A percentile compares a stretch with the other conserved stretches of the same genome.
These are phyloP conservation scores for Chlorella sp. DNA, from an alignment of 139 green algal species.

Conservation along the genomic window DNA sequence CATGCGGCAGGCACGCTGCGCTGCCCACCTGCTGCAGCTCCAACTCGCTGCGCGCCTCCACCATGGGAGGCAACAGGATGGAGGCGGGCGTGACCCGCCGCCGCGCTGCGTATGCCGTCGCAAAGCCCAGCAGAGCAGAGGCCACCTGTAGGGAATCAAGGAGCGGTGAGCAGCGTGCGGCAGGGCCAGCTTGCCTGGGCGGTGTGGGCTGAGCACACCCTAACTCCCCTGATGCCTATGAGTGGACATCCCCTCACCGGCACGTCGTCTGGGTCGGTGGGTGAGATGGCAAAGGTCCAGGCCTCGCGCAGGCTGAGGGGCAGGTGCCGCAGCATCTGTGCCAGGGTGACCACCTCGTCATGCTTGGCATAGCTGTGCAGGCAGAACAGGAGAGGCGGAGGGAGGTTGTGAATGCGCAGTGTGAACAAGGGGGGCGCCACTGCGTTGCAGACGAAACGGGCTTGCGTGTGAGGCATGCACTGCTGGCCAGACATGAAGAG, in stretches of 20 bases:
- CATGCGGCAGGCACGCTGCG: no score
- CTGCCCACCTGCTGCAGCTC: constrained; percentile 47
- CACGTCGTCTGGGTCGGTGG: constrained; percentile 46
- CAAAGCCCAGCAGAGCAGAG: constrained; percentile 59
- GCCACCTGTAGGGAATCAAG: neutral
- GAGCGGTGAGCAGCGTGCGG: no score
- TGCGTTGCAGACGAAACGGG: no score
- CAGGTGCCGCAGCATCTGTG: constrained; percentile 55
- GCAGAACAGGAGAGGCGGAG: neutral
- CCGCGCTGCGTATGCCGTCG: constrained; percentile 32
- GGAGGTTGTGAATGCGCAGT: no score
- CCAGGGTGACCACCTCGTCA: constrained; percentile 31
- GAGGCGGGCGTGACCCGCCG: constrained; percentile 31
- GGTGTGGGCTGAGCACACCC: no score
- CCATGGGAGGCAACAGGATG: constrained; percentile 38
- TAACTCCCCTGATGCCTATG: no score
- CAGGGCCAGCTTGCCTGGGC: no score
- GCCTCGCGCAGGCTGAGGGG: constrained; percentile 59
- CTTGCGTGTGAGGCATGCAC: no score
- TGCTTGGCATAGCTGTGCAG: neutral
- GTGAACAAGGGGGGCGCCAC: no score
- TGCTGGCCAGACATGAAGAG: neutral
- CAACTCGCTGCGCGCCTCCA: constrained; percentile 36
- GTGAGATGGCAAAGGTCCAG: constrained; percentile 62
- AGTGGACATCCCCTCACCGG: no score